These are phyloP conservation scores for Penicillium vulpinum DNA, from an alignment of 2,329 filamentous ascomycete species.

Conservation along the genomic window DNA sequence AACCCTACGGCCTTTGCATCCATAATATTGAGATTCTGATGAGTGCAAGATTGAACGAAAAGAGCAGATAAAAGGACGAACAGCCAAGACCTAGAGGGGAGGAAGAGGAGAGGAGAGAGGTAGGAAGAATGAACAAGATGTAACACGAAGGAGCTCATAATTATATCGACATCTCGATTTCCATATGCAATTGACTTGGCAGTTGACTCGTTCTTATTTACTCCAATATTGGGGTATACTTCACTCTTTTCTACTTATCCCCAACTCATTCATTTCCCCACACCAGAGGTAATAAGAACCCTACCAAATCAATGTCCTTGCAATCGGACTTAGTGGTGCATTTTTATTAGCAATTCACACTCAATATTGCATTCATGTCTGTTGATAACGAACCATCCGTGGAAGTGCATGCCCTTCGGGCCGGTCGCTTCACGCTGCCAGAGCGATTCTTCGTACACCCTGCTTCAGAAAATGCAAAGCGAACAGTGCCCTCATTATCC, in stretches of 20 bases:
- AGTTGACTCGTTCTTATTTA: background rate
- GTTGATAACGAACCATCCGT: background rate
- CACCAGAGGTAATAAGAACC: background rate
- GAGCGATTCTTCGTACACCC: background rate
- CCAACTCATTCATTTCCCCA: background rate
- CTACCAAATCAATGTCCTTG: background rate
- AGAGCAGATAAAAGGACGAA: no score
- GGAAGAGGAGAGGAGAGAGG: background rate
- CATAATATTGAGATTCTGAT: background rate
- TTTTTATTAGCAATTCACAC: background rate
- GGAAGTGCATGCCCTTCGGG: background rate
- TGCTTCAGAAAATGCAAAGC: background rate
- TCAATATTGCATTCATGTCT: background rate
- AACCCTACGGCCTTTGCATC: conserved; percentile 10
- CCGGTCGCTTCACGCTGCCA: background rate
- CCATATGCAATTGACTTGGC: background rate
- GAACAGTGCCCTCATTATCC: background rate
- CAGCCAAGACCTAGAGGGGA: background rate
- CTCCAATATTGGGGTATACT: background rate
- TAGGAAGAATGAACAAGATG: background rate
- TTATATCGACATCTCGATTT: background rate
- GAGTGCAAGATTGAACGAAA: background rate
- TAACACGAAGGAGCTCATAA: background rate
- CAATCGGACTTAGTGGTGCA: background rate
- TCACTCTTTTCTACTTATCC: background rate